A percentile compares a stretch with the other conserved stretches of the same genome.
Evolutionary conservation across 441 rosid genomes (phyloP).

Genomic region (Adansonia rubrostipa): DNA sequence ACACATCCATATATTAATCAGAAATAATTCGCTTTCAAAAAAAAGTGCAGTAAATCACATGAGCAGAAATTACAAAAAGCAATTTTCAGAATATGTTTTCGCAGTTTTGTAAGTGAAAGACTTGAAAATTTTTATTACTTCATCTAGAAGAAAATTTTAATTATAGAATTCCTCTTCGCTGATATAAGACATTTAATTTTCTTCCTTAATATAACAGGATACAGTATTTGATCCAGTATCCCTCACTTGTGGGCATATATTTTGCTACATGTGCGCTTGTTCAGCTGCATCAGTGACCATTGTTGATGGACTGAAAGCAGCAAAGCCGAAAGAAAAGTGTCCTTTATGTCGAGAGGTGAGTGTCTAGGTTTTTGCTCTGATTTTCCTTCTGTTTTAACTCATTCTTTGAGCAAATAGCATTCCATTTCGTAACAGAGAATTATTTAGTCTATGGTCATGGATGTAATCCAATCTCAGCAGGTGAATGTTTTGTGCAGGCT

Average conservation of each 20-base stretch:
- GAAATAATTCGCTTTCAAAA: background rate
- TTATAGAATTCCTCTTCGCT: background rate
- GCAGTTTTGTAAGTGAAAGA: background rate
- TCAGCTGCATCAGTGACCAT: conserved; percentile 83
- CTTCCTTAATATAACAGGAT: conserved; percentile 53
- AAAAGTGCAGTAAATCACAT: background rate
- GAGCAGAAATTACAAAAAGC: background rate
- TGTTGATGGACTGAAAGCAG: conserved; percentile 74
- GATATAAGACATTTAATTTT: background rate
- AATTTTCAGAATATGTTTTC: background rate
- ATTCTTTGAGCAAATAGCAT: background rate
- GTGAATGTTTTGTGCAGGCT: background rate
- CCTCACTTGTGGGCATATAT: conserved; percentile 91
- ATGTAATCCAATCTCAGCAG: background rate
- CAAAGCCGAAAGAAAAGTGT: conserved; percentile 67
- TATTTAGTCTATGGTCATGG: background rate
- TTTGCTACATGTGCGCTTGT: conserved; percentile 92
- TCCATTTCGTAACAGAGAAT: background rate
- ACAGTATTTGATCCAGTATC: conserved; percentile 89
- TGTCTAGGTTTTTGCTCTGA: background rate
- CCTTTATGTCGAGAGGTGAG: conserved; percentile 87
- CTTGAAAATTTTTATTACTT: background rate
- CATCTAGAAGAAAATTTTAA: background rate
- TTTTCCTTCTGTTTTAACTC: background rate
- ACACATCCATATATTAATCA: background rate